phyloP scores from a whole-genome alignment of 2,329 filamentous ascomycete genomes.

The Penicillium occitanis region DNA sequence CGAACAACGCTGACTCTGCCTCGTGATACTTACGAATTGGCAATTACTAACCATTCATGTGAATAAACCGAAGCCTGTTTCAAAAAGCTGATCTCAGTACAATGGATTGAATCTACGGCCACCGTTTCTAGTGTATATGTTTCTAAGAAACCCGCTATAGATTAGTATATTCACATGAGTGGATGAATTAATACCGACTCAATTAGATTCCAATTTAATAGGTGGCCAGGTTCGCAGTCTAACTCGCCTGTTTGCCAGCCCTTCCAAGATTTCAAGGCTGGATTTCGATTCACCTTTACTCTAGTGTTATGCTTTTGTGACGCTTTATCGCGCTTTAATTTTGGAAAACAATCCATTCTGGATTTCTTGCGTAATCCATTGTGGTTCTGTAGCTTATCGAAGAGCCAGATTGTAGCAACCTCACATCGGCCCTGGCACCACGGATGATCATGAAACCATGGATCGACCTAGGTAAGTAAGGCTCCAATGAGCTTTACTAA shows the following conservation, averaged over 20 bases:
- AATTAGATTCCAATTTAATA: not conserved
- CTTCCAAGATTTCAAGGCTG: not conserved
- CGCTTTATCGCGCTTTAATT: no score
- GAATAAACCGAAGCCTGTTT: not conserved
- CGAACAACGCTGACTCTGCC: not conserved
- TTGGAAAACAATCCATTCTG: no score
- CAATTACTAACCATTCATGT: not conserved
- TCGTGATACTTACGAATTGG: not conserved
- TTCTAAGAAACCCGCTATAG: not conserved
- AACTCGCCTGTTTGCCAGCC: not conserved
- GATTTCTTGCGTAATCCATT: not conserved
- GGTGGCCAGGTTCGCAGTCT: not conserved
- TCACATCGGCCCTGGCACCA: not conserved
- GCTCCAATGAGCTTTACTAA: no score
- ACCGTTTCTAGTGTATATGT: not conserved
- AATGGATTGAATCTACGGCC: not conserved
- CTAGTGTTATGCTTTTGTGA: not conserved
- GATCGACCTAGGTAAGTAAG: no score
- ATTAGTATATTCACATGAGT: no score
- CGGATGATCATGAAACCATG: not conserved
- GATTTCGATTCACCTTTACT: not conserved
- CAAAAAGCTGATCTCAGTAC: not conserved
- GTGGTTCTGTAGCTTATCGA: not conserved
- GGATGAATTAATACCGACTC: not conserved
- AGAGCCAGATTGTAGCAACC: not conserved